A percentile compares a stretch with the other conserved stretches of the same genome.
Evolutionary conservation across 768 basidiomycete species (phyloP).

Genomic region (Rhodotorula graminis): DNA sequence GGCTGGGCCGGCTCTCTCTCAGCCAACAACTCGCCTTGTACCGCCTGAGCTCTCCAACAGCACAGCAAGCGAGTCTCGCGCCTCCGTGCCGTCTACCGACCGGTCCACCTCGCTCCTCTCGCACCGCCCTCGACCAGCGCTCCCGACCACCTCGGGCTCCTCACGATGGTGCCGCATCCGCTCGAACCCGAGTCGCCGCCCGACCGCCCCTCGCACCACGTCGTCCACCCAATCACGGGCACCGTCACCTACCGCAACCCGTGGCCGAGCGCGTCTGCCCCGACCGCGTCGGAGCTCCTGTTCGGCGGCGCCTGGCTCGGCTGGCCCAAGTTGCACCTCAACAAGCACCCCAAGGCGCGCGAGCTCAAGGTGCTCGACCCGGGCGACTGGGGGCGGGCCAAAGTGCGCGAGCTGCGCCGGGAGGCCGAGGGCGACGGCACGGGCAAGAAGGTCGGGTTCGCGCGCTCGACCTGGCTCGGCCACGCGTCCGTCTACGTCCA

Average conservation of each 20-base stretch:
- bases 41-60: no score
- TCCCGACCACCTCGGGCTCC: neutral
- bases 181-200: neutral
- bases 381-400: conserved; percentile 37
- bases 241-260: conserved; percentile 34
- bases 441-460: conserved; percentile 17
- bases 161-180: neutral
- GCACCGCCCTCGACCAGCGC: neutral
- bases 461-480: conserved; percentile 49
- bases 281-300: conserved; percentile 27
- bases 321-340: conserved; percentile 32
- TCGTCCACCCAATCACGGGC: conserved; percentile 19
- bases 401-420: conserved; percentile 9
- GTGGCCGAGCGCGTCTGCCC: conserved; percentile 30
- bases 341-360: conserved; percentile 26
- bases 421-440: conserved; percentile 6
- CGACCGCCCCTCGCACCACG: conserved; percentile 20
- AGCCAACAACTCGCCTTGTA: no score
- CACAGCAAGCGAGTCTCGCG: no score
- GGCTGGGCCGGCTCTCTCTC: no score
- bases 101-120: no score
- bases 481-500: conserved; percentile 46
- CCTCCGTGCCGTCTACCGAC: no score
- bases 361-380: conserved; percentile 44
- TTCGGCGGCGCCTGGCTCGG: conserved; percentile 27